Evolutionary conservation across 768 basidiomycete species (phyloP).

Genomic region (Amanita jacksonii): DNA sequence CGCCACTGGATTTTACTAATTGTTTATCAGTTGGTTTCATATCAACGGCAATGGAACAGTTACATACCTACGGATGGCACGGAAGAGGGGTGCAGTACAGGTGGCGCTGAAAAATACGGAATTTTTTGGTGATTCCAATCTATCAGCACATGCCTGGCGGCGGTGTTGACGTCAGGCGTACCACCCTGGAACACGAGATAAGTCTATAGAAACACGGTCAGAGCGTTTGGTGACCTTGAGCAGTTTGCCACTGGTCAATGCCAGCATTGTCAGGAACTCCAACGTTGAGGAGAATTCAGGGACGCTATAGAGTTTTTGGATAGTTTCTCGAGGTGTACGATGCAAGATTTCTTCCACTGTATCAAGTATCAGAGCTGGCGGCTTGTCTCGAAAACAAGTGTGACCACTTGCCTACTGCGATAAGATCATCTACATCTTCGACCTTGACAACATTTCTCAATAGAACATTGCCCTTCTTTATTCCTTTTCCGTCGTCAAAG

Average conservation of each 20-base stretch:
- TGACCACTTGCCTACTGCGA: slow-evolving; percentile 58
- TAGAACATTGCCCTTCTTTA: slow-evolving; percentile 55
- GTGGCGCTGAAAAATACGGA: slow-evolving; percentile 78
- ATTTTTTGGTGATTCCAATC: slow-evolving; percentile 99
- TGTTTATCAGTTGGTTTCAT: not conserved
- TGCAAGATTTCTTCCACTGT: slow-evolving; percentile 80
- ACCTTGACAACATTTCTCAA: slow-evolving; percentile 85
- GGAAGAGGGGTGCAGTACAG: slow-evolving; percentile 66
- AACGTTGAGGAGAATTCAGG: slow-evolving; percentile 63
- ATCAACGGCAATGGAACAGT: not conserved
- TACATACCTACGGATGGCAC: slow-evolving; percentile 43
- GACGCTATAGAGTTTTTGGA: slow-evolving; percentile 81
- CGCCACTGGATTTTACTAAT: slow-evolving; percentile 17
- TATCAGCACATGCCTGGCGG: slow-evolving; percentile 71
- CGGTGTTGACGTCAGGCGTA: slow-evolving; percentile 75
- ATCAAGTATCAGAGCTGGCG: not conserved
- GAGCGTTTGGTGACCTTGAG: slow-evolving; percentile 47
- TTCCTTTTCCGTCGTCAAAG: slow-evolving; percentile 29
- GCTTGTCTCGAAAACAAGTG: not conserved
- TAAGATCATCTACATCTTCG: slow-evolving; percentile 86
- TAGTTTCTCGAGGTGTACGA: slow-evolving; percentile 57
- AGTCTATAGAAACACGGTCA: not conserved
- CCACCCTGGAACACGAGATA: slow-evolving; percentile 51
- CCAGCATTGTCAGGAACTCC: slow-evolving; percentile 87
- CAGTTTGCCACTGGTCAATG: slow-evolving; percentile 72